Evolutionary conservation across 2,329 filamentous ascomycete species (phyloP).

Genomic region (Raffaelea arxii): DNA sequence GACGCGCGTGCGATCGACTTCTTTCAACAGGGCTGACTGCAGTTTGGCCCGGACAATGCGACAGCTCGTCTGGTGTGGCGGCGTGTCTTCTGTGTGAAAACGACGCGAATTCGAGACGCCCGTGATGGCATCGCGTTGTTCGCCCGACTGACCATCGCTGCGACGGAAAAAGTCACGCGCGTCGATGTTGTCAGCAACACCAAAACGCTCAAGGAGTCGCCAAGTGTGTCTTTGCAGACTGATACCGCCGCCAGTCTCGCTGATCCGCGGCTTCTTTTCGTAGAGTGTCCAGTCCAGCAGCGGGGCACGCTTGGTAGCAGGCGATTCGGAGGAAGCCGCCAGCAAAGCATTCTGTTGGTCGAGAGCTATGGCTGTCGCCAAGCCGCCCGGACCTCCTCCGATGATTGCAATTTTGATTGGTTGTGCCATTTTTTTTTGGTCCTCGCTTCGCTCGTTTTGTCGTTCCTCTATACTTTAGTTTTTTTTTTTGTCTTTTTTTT

Average conservation of each 20-base stretch:
- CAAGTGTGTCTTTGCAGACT: slow-evolving; percentile 25
- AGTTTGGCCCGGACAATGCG: slow-evolving; percentile 26
- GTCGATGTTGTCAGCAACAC: slow-evolving; percentile 21
- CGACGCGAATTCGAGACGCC: slow-evolving; percentile 18
- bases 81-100: slow-evolving; percentile 14
- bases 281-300: neutral
- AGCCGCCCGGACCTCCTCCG: neutral
- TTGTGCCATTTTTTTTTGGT: too few relatives aligned
- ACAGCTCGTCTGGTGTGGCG: slow-evolving; percentile 17
- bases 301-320: too few relatives aligned
- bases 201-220: slow-evolving; percentile 23
- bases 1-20: slow-evolving; percentile 32
- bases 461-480: too few relatives aligned
- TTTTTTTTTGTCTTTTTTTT: too few relatives aligned
- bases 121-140: slow-evolving; percentile 22
- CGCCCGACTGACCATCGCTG: slow-evolving; percentile 15
- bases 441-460: too few relatives aligned
- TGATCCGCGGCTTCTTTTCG: slow-evolving; percentile 18
- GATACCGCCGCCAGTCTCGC: slow-evolving; percentile 27
- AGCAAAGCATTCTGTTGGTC: neutral
- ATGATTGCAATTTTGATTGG: neutral
- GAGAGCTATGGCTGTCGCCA: neutral
- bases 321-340: neutral
- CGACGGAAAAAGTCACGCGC: slow-evolving; percentile 21
- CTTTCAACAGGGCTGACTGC: slow-evolving; percentile 36